Conservation (phyloP, 495 filamentous ascomycete genomes). For the Penicillium dipodomyicola region DNA sequence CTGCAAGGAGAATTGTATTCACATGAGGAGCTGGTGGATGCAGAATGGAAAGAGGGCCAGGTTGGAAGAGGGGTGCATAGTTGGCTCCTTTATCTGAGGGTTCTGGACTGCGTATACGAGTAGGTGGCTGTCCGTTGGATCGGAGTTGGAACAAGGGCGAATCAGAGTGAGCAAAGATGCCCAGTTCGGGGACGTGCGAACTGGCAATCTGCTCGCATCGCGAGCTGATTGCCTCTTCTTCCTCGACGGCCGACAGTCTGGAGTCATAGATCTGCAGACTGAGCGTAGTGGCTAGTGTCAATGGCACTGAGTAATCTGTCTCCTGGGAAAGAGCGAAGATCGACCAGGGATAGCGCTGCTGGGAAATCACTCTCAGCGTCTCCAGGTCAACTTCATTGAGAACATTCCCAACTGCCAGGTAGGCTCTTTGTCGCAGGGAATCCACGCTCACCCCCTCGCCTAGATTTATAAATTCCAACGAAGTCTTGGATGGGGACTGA, state of each 20-base stretch:
- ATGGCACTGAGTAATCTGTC: slow-evolving; percentile 61
- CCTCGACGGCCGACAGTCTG: slow-evolving; percentile 47
- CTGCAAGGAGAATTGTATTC: slow-evolving; percentile 60
- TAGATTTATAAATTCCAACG: slow-evolving; percentile 62
- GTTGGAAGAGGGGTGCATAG: slow-evolving; percentile 75
- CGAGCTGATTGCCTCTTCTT: slow-evolving; percentile 42
- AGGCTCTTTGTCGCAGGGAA: slow-evolving; percentile 64
- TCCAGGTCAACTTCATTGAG: slow-evolving; percentile 83
- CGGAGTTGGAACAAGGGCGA: slow-evolving; percentile 41
- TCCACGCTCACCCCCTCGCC: slow-evolving; percentile 85
- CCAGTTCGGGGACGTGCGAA: slow-evolving; percentile 29
- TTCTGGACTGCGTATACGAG: slow-evolving; percentile 44
- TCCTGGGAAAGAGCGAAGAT: slow-evolving; percentile 82
- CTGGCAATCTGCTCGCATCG: slow-evolving; percentile 39
- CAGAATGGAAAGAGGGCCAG: slow-evolving; percentile 77
- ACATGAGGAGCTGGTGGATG: slow-evolving; percentile 61
- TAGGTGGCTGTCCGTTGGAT: slow-evolving; percentile 40
- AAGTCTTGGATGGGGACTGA: slow-evolving; percentile 39
- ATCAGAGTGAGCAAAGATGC: slow-evolving; percentile 39
- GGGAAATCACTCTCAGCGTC: slow-evolving; percentile 67
- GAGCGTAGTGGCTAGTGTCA: slow-evolving; percentile 82
- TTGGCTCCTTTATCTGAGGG: slow-evolving; percentile 42
- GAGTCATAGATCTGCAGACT: slow-evolving; percentile 85
- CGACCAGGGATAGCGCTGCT: slow-evolving; percentile 74
- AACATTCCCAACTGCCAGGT: slow-evolving; percentile 70